Percentiles rank a stretch among this genome's conserved stretches.
Conservation (phyloP, 2,329 filamentous ascomycete genomes). For the Arthrobotrys conoides region DNA sequence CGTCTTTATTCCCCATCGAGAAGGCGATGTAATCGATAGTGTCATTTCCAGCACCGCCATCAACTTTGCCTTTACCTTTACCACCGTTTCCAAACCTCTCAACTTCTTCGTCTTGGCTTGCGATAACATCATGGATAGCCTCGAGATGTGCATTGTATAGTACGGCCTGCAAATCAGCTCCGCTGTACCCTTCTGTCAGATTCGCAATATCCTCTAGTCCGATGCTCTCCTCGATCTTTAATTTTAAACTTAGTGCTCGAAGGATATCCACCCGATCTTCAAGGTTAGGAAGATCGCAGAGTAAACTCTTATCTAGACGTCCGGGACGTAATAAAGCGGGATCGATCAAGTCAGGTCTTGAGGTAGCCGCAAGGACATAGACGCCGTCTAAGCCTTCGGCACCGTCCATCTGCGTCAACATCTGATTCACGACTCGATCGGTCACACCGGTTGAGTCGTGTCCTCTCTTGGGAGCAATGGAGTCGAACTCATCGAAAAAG, state of each 20-base stretch:
- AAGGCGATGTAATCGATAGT: conserved; percentile 63
- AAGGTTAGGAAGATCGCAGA: conserved; percentile 87
- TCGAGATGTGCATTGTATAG: conserved; percentile 97
- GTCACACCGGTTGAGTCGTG: conserved; percentile 99
- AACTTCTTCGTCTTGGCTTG: conserved; percentile 71
- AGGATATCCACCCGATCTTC: conserved; percentile 92
- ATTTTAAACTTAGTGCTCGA: conserved; percentile 79
- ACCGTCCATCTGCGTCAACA: conserved; percentile 98
- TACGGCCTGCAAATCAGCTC: conserved; percentile 92
- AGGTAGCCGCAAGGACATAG: conserved; percentile 95
- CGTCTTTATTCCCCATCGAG: conserved; percentile 62
- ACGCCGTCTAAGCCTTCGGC: conserved; percentile 95
- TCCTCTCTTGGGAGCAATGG: conserved; percentile 94
- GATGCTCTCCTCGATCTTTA: conserved; percentile 74
- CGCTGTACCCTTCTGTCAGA: conserved; percentile 89
- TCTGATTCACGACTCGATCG: conserved; percentile 96
- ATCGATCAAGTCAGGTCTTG: conserved; percentile 93
- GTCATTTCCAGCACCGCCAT: conserved; percentile 65
- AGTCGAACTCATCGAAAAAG: conserved; percentile 99
- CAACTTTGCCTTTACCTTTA: conserved; percentile 66
- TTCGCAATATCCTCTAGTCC: conserved; percentile 80
- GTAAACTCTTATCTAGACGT: conserved; percentile 89
- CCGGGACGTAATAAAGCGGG: conserved; percentile 92
- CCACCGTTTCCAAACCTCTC: conserved; percentile 64
- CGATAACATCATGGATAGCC: conserved; percentile 93